Base-by-base conservation (phyloP, 2,329 filamentous ascomycete species). In the Dryadomyces quercus-mongolicae region DNA sequence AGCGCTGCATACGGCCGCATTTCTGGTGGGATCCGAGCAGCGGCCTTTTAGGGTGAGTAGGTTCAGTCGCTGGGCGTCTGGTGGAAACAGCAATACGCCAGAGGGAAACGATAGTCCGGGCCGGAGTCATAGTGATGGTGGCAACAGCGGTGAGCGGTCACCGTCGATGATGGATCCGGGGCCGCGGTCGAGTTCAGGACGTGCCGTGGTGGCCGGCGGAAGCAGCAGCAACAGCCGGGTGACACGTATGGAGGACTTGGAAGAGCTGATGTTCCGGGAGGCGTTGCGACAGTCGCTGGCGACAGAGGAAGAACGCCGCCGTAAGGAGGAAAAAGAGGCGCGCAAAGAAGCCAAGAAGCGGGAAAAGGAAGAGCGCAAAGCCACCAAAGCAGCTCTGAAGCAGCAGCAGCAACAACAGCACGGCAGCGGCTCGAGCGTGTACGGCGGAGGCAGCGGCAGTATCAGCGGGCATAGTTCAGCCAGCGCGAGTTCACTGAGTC, bases 181-280 rank as follows among this genome's bases (percentile, higher is more conserved):
- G 6, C 58, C 65, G 7, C 63, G 68, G 4, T 59, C 60, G 2
- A 64, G 65, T 3, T 64, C 69, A 0, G 64, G 64, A 1, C 66
- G 61, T 22, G n/a, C 43, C 51, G 62, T 55, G 46, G 40, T 31
- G 40, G 13, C 15, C 1, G 73, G 56, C 67, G 75, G 46, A 66
- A 65, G 54, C 77, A 88, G 34, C 5, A n/a, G 62, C 58, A 55
- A 60, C 57, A 47, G 62, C 54, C 63, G 73, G 56, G 68, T 75
- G 48, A 66, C 65, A 54, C 77, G 88, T 34, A 81, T 94, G 65
- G 88, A 94, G 21, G 91, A 97, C 61, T 76, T 97, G 0, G 93
- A 98, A 66, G 92, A 95, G 50, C 87, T 98, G 74, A 98, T 98
- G 93, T 90, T 97, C 75, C 89, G 93, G 76, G 93, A 98, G 67